These are phyloP conservation scores for Xanthoceras sorbifolium DNA, from an alignment of 345 rosid genomes.

Conservation along the genomic window DNA sequence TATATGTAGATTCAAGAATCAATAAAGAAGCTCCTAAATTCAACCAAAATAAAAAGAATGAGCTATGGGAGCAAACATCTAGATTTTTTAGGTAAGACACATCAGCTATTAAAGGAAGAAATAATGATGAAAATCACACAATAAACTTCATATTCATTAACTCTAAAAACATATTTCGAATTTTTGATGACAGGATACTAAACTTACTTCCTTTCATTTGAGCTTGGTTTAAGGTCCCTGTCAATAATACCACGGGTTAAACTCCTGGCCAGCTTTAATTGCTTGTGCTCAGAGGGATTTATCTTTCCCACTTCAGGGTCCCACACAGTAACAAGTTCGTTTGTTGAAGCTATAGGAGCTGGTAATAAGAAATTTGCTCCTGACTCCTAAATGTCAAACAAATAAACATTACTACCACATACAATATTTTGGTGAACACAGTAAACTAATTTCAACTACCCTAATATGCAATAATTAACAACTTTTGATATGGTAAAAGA, in stretches of 20 bases:
- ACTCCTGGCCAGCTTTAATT: slow-evolving; percentile 95
- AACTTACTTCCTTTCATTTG: slow-evolving; percentile 79
- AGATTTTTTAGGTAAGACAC: neutral
- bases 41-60: neutral
- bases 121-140: neutral
- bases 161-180: neutral
- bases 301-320: slow-evolving; percentile 91
- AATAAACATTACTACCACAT: slow-evolving; percentile 3
- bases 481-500: neutral
- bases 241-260: slow-evolving; percentile 94
- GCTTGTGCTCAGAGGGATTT: slow-evolving; percentile 99
- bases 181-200: slow-evolving; percentile 5
- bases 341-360: slow-evolving; percentile 82
- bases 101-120: neutral
- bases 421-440: neutral
- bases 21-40: neutral
- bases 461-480: neutral
- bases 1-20: neutral
- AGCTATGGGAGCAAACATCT: neutral
- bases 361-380: slow-evolving; percentile 87
- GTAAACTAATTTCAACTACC: slow-evolving; percentile 1
- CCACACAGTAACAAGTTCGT: slow-evolving; percentile 94
- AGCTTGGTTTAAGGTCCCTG: slow-evolving; percentile 95
- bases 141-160: slow-evolving; percentile 8
- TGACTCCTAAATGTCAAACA: slow-evolving; percentile 60